Conservation (phyloP, 2,329 filamentous ascomycete genomes). For the Xylariales sp. region DNA sequence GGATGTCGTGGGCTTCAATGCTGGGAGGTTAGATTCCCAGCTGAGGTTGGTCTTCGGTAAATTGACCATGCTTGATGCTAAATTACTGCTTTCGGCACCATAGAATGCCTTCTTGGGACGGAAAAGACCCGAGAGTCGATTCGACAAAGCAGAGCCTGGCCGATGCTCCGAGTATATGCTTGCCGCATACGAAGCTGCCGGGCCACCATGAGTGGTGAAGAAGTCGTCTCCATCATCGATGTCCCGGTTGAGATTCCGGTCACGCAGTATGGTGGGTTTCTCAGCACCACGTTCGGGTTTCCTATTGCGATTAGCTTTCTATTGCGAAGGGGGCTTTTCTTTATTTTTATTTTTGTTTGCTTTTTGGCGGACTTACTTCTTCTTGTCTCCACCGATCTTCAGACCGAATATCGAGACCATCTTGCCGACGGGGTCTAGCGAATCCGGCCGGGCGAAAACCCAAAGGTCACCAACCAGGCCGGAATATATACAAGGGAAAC, state of each 20-base stretch:
- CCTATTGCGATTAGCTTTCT: conserved; percentile 4
- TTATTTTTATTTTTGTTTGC: neutral
- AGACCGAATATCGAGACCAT: conserved; percentile 60
- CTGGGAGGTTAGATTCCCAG: conserved; percentile 14
- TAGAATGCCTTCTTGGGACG: conserved; percentile 17
- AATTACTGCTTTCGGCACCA: conserved; percentile 30
- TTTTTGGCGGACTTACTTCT: conserved; percentile 41
- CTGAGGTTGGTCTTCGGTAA: conserved; percentile 22
- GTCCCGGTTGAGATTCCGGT: conserved; percentile 31
- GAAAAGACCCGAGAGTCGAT: conserved; percentile 14
- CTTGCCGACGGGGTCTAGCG: conserved; percentile 6
- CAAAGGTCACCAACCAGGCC: neutral
- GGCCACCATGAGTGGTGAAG: conserved; percentile 28
- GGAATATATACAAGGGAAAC: neutral
- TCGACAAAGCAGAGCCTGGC: conserved; percentile 35
- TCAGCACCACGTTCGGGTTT: conserved; percentile 12
- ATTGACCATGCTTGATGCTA: conserved; percentile 41
- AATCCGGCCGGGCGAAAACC: neutral
- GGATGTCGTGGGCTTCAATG: conserved; percentile 22
- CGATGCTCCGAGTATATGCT: conserved; percentile 21
- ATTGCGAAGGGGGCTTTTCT: too few relatives aligned
- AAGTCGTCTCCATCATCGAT: conserved; percentile 28
- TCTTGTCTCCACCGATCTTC: conserved; percentile 51
- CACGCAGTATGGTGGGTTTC: conserved; percentile 13
- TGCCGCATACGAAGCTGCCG: conserved; percentile 5